A percentile compares a stretch with the other conserved stretches of the same genome.
Evolutionary conservation across 2,329 filamentous ascomycete genomes (phyloP).

Genomic region (Fusarium nematophilum): DNA sequence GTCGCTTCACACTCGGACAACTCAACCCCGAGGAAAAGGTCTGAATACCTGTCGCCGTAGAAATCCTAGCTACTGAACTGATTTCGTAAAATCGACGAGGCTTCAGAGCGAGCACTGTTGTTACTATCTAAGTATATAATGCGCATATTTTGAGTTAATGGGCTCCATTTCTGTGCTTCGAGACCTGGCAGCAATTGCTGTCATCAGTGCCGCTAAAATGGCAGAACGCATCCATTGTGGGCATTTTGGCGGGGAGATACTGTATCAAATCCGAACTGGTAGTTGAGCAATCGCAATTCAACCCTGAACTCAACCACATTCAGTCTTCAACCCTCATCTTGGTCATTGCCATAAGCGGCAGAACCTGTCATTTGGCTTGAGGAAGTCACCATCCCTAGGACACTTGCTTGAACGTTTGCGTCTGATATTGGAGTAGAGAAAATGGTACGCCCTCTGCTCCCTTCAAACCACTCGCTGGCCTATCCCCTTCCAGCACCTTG

Average conservation of each 20-base stretch:
- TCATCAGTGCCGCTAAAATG: slow-evolving; percentile 44
- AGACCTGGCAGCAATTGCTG: slow-evolving; percentile 5
- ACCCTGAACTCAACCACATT: slow-evolving; percentile 24
- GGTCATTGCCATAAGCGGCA: not conserved
- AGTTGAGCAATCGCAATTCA: slow-evolving; percentile 12
- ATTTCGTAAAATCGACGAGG: too few relatives aligned
- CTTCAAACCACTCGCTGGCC: not conserved
- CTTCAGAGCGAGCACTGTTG: too few relatives aligned
- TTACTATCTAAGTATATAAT: not conserved
- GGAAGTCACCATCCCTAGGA: too few relatives aligned
- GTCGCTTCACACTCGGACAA: not conserved
- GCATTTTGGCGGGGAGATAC: slow-evolving; percentile 32
- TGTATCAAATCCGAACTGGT: slow-evolving; percentile 22
- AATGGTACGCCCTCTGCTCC: slow-evolving; percentile 24
- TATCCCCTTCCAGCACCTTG: not conserved
- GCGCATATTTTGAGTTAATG: not conserved
- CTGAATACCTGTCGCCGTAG: too few relatives aligned
- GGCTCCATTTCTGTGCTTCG: not conserved
- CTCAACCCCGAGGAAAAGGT: too few relatives aligned
- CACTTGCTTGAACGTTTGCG: too few relatives aligned
- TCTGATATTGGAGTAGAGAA: not conserved
- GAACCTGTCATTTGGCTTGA: slow-evolving; percentile 6
- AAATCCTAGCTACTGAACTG: too few relatives aligned
- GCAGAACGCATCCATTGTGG: slow-evolving; percentile 21
- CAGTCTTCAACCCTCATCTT: slow-evolving; percentile 8